These are phyloP conservation scores for Carex kokanica DNA, from an alignment of 176 grass and related monocot species.

Conservation along the genomic window DNA sequence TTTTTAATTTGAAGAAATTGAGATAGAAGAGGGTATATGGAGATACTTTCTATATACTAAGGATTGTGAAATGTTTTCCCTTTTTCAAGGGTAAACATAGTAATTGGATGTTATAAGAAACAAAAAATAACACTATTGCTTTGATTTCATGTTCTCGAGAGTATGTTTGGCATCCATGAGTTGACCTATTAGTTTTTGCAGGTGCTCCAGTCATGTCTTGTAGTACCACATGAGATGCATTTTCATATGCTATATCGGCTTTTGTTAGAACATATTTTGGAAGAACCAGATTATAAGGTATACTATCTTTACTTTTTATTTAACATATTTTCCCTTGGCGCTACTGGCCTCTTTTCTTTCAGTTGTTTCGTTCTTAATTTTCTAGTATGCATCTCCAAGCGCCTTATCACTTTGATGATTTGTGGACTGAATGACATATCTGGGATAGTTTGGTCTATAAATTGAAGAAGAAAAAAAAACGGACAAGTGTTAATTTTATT, in stretches of 20 bases:
- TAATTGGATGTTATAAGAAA: background rate
- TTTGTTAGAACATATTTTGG: slow-evolving; percentile 68
- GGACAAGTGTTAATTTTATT: background rate
- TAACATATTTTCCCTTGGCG: background rate
- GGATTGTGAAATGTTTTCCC: background rate
- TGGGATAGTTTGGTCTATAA: background rate
- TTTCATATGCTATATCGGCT: slow-evolving; percentile 76
- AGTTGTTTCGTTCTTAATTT: background rate
- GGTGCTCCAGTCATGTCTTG: slow-evolving; percentile 61
- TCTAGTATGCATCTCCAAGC: background rate
- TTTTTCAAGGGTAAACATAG: background rate
- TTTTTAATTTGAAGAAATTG: background rate
- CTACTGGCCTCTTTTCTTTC: background rate
- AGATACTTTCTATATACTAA: background rate
- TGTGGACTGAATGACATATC: background rate
- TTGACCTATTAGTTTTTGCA: slow-evolving; percentile 25
- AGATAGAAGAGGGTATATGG: background rate
- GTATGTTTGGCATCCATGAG: background rate
- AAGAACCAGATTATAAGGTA: slow-evolving; percentile 89
- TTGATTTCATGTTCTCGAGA: background rate
- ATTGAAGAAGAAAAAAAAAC: background rate
- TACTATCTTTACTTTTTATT: background rate
- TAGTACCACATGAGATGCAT: slow-evolving; percentile 75
- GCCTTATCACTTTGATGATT: background rate
- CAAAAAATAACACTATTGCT: background rate